Evolutionary conservation across 805 yeast genomes (phyloP).

Genomic region (Candida chauliodis): DNA sequence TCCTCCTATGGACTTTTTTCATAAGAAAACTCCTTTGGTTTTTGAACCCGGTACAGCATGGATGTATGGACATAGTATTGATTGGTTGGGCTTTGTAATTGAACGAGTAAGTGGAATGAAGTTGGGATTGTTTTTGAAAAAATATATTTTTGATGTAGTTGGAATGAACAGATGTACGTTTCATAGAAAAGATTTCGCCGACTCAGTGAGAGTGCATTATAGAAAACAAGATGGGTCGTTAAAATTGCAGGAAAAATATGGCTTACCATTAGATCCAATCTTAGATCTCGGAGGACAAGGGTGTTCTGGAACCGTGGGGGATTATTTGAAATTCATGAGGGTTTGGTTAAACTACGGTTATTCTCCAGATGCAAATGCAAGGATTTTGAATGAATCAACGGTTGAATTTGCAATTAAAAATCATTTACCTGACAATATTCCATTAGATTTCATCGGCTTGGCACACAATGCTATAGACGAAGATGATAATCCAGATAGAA

Average conservation of each 20-base stretch:
- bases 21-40: constrained; percentile 24
- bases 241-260: constrained; percentile 12
- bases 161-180: constrained; percentile 31
- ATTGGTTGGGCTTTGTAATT: constrained; percentile 37
- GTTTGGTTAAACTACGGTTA: constrained; percentile 37
- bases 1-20: constrained; percentile 24
- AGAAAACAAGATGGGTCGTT: constrained; percentile 14
- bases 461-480: constrained; percentile 15
- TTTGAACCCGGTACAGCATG: constrained; percentile 38
- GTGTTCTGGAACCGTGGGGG: constrained; percentile 33
- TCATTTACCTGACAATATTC: constrained; percentile 26
- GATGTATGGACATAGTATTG: constrained; percentile 35
- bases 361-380: constrained; percentile 34
- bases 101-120: constrained; percentile 29
- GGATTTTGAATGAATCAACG: constrained; percentile 24
- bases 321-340: constrained; percentile 36
- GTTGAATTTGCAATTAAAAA: constrained; percentile 29
- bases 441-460: constrained; percentile 18
- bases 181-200: constrained; percentile 14
- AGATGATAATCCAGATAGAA: constrained; percentile 12
- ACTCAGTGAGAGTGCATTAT: constrained; percentile 16
- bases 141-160: constrained; percentile 29
- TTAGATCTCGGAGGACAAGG: constrained; percentile 46
- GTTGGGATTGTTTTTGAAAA: constrained; percentile 29
- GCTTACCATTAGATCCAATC: constrained; percentile 18